Evolutionary conservation across 1,284 basidiomycete genomes (phyloP), one percentile per base, ranked within the genome.

Genomic region (Sporisorium exsertum): DNA sequence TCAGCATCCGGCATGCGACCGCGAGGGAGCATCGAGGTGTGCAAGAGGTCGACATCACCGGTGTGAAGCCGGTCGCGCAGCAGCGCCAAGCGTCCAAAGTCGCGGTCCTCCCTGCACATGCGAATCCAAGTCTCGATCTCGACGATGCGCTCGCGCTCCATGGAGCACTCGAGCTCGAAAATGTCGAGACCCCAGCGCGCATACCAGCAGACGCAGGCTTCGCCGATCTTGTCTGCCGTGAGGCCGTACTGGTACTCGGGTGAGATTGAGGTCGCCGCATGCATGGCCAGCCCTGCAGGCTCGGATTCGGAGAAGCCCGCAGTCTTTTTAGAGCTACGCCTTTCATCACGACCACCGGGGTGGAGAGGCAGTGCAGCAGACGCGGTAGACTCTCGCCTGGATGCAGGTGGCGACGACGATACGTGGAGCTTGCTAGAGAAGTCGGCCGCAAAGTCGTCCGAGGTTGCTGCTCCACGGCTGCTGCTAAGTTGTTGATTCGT

Each of bases 141-240:
- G 40, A 67, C 51, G 37, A 64, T 63, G 54, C 76, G 66, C 43
- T 71, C 64, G 27, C 63, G 66, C 45, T 81, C 74, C 84, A 69
- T 81, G 37, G 87, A 86, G 70, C 90, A 88, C 84, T 96, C 94
- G 56, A 89, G 88, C 13, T 86, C 84, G 15, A 96, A 88, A 63
- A 95, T 88, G 83, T 96, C 94, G 20, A 87, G 85, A 0, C 92
- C 93, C 94, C 94, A 97, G 40, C 93, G 89, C 0, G 91, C 89
- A 13, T 96, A 88, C 94, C 94, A 97, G 84, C 92, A 94, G 5
- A 90, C 90, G 76, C 92, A 92, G 0, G 93, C 92, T 86, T 96
- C 94, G 27, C 94, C 94, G 70, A 97, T 93, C 87, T 94, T 95
- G 86, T 94, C 91, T 0, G 92, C 93, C 5, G 93, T 88, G 24